Evolutionary conservation across 2,329 filamentous ascomycete species (phyloP), one percentile per base, ranked within the genome.

Genomic region (Ceratocystis lukuohia): DNA sequence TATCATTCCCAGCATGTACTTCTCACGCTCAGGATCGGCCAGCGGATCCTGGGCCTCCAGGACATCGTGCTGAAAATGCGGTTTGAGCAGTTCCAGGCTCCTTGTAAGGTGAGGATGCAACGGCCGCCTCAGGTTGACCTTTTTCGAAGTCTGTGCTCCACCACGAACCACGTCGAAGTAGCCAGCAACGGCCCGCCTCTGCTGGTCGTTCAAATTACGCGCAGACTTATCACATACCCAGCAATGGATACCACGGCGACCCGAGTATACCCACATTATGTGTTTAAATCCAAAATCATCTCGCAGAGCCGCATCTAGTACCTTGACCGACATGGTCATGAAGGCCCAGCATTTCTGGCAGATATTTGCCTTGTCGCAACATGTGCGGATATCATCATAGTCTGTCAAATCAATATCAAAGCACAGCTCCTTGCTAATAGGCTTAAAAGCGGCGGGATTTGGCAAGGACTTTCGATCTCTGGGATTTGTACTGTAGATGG

Each of bases 401-500:
- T 97, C 94, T 65, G 94, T 97, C 83, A 99, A 83, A 83, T 99
- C 94, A 72, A 99, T 97, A 87, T 99, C 94, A 76, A 99, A 97
- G 71, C 96, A 96, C 48, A 99, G 79, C 75, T 99, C 94, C 75
- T 99, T 99, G 66, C 89, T 83, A 41, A 96, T 76, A 0, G 94
- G 93, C 69, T 87, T 88, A 78, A 99, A 96, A 7, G 89, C 85
- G 61, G 85, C 84, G 45, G 87, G 83, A 75, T 91, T 93, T 65
- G 88, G 85, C 44, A 97, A 77, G 0, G 87, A 87, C 77, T 97
- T 99, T 72, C 93, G 87, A 72, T 99, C 94, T 71, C 91, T 88
- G 0, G 94, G 94, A 74, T 97, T 96, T 61, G 91, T 88, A 64
- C 83, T 91, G 78, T 99, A 99, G 62, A 96, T 88, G n/a, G 94